Evolutionary conservation across 148 eudicot genomes (phyloP), one percentile per base, ranked within the genome.

Genomic region (Nepenthes mirabilis): DNA sequence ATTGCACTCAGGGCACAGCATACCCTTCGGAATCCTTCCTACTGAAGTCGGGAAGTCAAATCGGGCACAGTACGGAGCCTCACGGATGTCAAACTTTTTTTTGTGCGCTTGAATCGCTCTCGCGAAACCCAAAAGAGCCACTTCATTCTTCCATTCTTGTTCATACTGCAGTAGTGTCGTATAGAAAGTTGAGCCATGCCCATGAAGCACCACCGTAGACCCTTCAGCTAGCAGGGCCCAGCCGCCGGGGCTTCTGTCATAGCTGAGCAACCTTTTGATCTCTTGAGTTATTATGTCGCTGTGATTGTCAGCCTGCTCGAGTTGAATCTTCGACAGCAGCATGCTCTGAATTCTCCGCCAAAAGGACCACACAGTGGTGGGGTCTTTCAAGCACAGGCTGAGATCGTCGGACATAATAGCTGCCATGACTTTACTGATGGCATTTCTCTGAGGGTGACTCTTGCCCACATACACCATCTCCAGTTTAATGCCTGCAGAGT

Each of bases 311-410:
- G 58, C 32, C 34, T 33, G 55, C 52, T n/a, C 87, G 0, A 84
- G 70, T 59, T 78, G 81, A 33, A 84, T 75, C 75, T 84, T 84
- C 13, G 90, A 84, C 58, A 43, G 68, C 56, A 84, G 58, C 90
- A 84, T 84, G 78, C 90, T 84, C 57, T 84, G 82, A 3, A 84
- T 58, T 33, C 90, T 63, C 1, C 80, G 74, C 90, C 90, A 84
- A 59, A 81, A 84, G 68, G 68, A 84, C 86, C 84, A 79, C 2
- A 81, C 74, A 60, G 64, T 60, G 14, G 63, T 34, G 9, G 76
- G 64, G 14, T 84, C 86, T 32, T 68, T 64, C 82, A 83, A 79
- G 58, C 80, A 70, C 58, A 77, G 59, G 65, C 90, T 73, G 3
- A 70, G 61, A 13, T 74, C 23, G 14, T 74, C 78, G 1, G 33